These are phyloP conservation scores for Colletotrichum gigasporum DNA, from an alignment of 2,329 filamentous ascomycete genomes.

Conservation along the genomic window DNA sequence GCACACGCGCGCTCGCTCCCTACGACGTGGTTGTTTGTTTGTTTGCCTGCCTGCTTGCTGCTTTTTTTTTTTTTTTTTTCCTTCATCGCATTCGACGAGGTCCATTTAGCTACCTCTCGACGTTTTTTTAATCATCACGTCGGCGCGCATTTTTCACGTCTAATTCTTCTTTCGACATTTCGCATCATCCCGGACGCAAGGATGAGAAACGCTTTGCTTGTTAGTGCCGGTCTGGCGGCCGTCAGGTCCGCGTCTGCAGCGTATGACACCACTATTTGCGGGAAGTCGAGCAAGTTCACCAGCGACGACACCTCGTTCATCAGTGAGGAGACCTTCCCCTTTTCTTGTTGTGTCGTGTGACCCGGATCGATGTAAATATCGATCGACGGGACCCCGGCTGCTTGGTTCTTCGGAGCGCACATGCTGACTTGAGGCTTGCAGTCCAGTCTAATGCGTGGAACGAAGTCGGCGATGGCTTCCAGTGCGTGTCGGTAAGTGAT, in stretches of 20 bases:
- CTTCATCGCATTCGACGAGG: no score
- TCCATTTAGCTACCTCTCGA: no score
- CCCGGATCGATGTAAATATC: no score
- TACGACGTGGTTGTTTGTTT: no score
- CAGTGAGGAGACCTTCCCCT: no score
- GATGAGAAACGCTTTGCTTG: conserved; percentile 29
- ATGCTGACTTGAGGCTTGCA: conserved; percentile 25
- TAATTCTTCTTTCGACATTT: background rate
- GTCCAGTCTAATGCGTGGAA: conserved; percentile 45
- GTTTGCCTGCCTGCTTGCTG: no score
- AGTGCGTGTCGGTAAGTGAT: conserved; percentile 41
- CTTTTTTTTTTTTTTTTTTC: no score
- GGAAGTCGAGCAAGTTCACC: conserved; percentile 37
- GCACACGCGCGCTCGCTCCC: no score
- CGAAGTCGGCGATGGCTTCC: conserved; percentile 37
- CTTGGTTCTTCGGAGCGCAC: background rate
- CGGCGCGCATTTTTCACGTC: no score
- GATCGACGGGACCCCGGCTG: no score
- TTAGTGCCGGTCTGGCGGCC: conserved; percentile 26
- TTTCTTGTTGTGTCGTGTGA: no score
- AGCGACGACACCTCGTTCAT: conserved; percentile 35
- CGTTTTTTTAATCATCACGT: background rate
- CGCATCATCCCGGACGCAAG: background rate
- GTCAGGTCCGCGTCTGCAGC: conserved; percentile 24
- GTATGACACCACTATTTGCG: conserved; percentile 41